phyloP scores from a whole-genome alignment of 495 filamentous ascomycete species.

The Trypethelium eluteriae region DNA sequence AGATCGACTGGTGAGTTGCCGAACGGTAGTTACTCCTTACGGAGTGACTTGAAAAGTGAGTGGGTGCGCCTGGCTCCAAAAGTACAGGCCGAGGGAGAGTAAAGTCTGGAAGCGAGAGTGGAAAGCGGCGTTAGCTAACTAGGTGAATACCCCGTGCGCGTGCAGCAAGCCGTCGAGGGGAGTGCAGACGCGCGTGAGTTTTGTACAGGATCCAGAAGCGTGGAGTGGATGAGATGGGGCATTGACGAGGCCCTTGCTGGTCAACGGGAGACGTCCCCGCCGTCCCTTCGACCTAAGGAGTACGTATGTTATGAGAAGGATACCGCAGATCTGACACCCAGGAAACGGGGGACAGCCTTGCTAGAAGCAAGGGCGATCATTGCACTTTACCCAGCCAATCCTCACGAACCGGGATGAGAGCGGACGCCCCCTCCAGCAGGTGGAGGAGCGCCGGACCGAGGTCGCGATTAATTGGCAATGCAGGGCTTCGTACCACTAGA shows the following conservation, averaged over 20 bases:
- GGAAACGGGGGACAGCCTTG: neutral
- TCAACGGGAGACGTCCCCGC: no score
- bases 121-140: neutral
- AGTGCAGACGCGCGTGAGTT: neutral
- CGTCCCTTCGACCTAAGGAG: no score
- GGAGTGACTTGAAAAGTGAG: no score
- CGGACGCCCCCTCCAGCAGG: no score
- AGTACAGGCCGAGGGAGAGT: neutral
- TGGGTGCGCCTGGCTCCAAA: neutral
- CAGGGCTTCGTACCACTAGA: neutral
- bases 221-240: no score
- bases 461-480: neutral
- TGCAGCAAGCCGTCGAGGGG: neutral
- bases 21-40: neutral
- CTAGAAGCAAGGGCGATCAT: neutral
- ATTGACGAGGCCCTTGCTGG: no score
- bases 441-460: neutral
- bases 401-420: neutral
- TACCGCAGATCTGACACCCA: neutral
- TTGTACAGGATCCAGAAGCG: no score
- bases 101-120: neutral
- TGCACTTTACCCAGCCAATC: conserved; percentile 6
- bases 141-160: neutral
- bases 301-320: no score
- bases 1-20: neutral